A percentile compares a stretch with the other conserved stretches of the same genome.
Evolutionary conservation across 495 filamentous ascomycete species (phyloP).

Genomic region (Neohortaea acidophila): DNA sequence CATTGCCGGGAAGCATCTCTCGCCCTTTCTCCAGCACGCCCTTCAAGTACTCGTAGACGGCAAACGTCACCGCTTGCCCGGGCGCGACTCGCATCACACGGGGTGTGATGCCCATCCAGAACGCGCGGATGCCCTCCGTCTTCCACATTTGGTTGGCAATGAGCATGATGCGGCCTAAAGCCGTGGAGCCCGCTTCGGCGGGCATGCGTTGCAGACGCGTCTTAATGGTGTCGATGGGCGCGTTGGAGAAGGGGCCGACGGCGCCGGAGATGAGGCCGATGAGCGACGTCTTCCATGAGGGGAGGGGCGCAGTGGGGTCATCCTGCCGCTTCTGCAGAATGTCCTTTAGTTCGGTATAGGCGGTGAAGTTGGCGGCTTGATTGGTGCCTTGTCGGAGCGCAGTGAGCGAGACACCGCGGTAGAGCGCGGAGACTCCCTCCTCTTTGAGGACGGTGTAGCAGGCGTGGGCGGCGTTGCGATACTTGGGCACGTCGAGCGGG

Average conservation of each 20-base stretch:
- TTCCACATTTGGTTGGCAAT: constrained; percentile 92
- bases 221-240: constrained; percentile 98
- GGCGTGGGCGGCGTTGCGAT: constrained; percentile 93
- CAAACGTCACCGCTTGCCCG: constrained; percentile 95
- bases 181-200: constrained; percentile 63
- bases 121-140: constrained; percentile 83
- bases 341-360: constrained; percentile 86
- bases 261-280: constrained; percentile 87
- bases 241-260: constrained; percentile 90
- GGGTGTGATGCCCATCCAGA: constrained; percentile 98
- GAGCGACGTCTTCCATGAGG: constrained; percentile 74
- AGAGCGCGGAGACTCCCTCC: constrained; percentile 74
- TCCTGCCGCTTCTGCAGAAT: constrained; percentile 49
- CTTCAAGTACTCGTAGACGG: constrained; percentile 88
- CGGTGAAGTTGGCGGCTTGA: constrained; percentile 96
- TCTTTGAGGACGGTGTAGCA: constrained; percentile 83
- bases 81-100: constrained; percentile 95
- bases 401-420: constrained; percentile 84
- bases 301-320: constrained; percentile 44
- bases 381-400: constrained; percentile 90
- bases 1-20: constrained; percentile 47
- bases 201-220: constrained; percentile 86
- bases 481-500: constrained; percentile 80
- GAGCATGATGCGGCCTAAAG: constrained; percentile 54
- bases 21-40: constrained; percentile 62